These are phyloP conservation scores for Medicago arabica DNA, from an alignment of 306 rosid genomes.

Conservation along the genomic window DNA sequence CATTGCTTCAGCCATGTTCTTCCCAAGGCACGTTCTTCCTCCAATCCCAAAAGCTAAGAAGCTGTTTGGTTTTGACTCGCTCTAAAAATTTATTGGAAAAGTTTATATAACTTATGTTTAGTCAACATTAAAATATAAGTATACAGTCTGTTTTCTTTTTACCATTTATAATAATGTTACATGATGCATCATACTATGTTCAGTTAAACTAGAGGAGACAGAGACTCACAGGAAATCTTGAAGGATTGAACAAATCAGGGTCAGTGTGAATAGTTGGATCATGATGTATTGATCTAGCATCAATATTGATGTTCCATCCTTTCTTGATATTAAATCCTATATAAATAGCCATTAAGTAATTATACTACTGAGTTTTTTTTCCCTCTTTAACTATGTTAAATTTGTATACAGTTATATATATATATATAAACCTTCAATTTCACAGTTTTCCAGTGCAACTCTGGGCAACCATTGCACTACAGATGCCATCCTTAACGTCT, in stretches of 20 bases:
- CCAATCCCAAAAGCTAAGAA: constrained; percentile 95
- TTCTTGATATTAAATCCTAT: constrained; percentile 74
- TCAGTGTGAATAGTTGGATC: constrained; percentile 64
- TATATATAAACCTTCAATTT: constrained; percentile 62
- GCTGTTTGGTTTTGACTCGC: constrained; percentile 64
- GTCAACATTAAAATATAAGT: not conserved
- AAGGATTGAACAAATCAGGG: constrained; percentile 71
- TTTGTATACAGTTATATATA: not conserved
- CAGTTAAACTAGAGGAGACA: not conserved
- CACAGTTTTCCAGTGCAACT: constrained; percentile 70
- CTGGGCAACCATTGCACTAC: constrained; percentile 94
- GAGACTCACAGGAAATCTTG: constrained; percentile 70
- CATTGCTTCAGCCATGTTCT: constrained; percentile 87
- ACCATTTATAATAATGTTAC: constrained; percentile 23
- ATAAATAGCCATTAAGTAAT: not conserved
- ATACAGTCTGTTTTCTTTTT: constrained; percentile 8
- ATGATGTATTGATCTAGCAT: constrained; percentile 75
- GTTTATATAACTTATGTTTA: not conserved
- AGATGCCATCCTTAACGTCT: constrained; percentile 80
- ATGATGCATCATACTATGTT: not conserved
- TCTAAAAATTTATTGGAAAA: constrained; percentile 44
- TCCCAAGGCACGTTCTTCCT: constrained; percentile 87
- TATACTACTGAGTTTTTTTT: not conserved
- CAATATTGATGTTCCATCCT: constrained; percentile 84
- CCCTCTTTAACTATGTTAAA: not conserved